Conservation (phyloP, 306 rosid species). For the Cucumis hystrix region DNA sequence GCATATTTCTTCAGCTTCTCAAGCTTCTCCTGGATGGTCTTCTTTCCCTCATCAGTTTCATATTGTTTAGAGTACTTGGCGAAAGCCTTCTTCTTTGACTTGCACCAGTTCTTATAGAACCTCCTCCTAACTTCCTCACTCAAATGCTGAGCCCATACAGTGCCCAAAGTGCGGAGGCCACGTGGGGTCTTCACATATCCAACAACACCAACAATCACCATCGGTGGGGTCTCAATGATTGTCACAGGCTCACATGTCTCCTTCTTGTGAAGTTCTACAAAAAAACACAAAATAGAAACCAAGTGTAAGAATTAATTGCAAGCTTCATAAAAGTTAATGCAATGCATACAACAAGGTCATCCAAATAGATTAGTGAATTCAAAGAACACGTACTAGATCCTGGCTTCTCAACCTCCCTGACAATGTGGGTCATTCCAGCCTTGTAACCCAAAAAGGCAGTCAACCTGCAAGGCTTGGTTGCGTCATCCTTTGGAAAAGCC, state of each 20-base stretch:
- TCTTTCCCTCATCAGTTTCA: slow-evolving; percentile 72
- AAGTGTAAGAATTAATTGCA: background rate
- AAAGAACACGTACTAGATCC: slow-evolving; percentile 42
- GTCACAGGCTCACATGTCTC: slow-evolving; percentile 85
- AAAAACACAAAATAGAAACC: background rate
- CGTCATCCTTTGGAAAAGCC: slow-evolving; percentile 85
- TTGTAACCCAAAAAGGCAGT: slow-evolving; percentile 76
- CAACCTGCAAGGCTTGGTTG: slow-evolving; percentile 42
- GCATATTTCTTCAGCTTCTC: slow-evolving; percentile 68
- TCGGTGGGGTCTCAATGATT: slow-evolving; percentile 69
- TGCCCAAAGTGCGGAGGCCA: slow-evolving; percentile 68
- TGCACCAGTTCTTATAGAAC: slow-evolving; percentile 83
- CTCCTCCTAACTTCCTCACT: slow-evolving; percentile 69
- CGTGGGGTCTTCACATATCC: slow-evolving; percentile 81
- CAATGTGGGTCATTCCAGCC: slow-evolving; percentile 92
- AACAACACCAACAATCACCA: slow-evolving; percentile 78
- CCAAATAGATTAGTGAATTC: background rate
- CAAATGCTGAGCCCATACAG: slow-evolving; percentile 85
- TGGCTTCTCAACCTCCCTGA: slow-evolving; percentile 75
- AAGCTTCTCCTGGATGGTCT: slow-evolving; percentile 41
- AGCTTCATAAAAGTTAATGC: background rate
- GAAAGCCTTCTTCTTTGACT: slow-evolving; percentile 89
- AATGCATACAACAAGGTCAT: background rate
- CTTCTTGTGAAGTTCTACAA: slow-evolving; percentile 80
- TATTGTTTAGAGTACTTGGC: slow-evolving; percentile 54